phyloP scores from a whole-genome alignment of 129 eudicot genomes.

The Tagetes erecta region DNA sequence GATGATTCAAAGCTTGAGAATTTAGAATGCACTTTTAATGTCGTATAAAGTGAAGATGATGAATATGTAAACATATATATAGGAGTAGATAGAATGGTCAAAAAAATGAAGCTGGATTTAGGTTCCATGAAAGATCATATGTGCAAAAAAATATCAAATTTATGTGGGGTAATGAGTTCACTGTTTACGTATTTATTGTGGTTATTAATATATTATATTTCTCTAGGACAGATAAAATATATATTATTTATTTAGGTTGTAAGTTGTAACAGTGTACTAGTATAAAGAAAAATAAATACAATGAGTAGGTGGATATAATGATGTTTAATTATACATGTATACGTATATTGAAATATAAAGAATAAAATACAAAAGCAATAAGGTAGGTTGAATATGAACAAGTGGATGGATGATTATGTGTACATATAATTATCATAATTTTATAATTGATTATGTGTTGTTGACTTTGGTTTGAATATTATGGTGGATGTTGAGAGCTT shows the following conservation, averaged over 20 bases:
- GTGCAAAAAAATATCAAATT: not conserved
- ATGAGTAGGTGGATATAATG: not conserved
- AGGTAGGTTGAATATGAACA: not conserved
- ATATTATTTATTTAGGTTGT: no score
- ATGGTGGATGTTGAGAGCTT: slow-evolving; percentile 13
- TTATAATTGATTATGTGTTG: not conserved
- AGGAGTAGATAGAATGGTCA: slow-evolving; percentile 40
- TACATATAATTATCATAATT: no score
- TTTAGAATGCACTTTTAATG: slow-evolving; percentile 27
- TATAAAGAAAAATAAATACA: not conserved
- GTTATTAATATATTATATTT: no score
- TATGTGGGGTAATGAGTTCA: slow-evolving; percentile 18
- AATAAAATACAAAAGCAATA: not conserved
- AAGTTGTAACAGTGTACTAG: no score
- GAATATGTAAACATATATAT: not conserved
- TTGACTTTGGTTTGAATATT: slow-evolving; percentile 18
- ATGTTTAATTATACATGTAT: no score
- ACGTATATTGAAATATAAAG: no score
- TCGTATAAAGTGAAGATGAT: slow-evolving; percentile 27
- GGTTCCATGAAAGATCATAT: slow-evolving; percentile 31
- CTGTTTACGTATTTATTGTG: slow-evolving; percentile 3
- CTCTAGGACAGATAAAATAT: no score
- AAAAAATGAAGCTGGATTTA: slow-evolving; percentile 49
- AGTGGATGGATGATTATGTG: slow-evolving; percentile 2
- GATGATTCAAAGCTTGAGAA: slow-evolving; percentile 37